Conservation (phyloP, 129 eudicot genomes). For the Arctium lappa region DNA sequence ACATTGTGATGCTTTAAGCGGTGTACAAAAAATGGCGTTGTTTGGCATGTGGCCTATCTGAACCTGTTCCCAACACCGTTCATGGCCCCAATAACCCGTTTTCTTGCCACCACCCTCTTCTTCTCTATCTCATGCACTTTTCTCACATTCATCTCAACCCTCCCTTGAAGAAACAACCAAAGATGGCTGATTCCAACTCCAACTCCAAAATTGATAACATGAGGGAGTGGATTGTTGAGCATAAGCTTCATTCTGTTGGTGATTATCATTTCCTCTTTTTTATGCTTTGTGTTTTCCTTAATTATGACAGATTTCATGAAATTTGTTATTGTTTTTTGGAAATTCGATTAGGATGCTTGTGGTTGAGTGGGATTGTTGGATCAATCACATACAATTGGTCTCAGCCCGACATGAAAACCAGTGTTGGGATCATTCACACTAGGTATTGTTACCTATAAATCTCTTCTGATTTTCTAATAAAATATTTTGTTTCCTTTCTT, state of each 20-base stretch:
- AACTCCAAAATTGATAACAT: slow-evolving; percentile 13
- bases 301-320: background rate
- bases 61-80: background rate
- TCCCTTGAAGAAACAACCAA: background rate
- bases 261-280: background rate
- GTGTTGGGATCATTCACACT: slow-evolving; percentile 78
- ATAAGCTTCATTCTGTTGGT: slow-evolving; percentile 84
- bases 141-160: background rate
- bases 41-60: background rate
- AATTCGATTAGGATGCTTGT: slow-evolving; percentile 45
- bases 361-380: slow-evolving; percentile 68
- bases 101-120: background rate
- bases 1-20: too few species aligned
- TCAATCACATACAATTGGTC: slow-evolving; percentile 85
- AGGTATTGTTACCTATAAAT: slow-evolving; percentile 27
- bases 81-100: background rate
- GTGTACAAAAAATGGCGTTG: background rate
- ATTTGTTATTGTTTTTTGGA: background rate
- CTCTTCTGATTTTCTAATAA: too few species aligned
- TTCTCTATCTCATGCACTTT: background rate
- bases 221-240: slow-evolving; percentile 65
- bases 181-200: slow-evolving; percentile 21
- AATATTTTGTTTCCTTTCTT: background rate
- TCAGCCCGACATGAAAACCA: slow-evolving; percentile 74
- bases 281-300: background rate